Evolutionary conservation across 305 asterid species (phyloP).

Genomic region (Lippia alba): DNA sequence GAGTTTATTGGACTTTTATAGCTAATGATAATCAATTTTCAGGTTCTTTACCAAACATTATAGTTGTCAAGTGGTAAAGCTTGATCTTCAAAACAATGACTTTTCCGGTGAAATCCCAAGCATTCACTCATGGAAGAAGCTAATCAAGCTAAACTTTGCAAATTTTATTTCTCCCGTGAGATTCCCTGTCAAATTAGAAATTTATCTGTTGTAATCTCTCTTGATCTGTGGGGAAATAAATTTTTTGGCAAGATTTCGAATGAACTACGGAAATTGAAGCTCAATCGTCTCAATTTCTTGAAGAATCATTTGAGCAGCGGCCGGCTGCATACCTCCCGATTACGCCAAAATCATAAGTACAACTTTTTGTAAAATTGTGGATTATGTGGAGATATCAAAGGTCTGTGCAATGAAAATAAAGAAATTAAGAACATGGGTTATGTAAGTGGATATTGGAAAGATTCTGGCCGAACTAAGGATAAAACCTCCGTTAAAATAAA

Average conservation of each 20-base stretch:
- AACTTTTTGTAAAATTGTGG: conserved; percentile 53
- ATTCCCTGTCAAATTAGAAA: conserved; percentile 74
- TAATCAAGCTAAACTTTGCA: conserved; percentile 76
- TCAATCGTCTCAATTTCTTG: conserved; percentile 75
- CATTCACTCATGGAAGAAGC: conserved; percentile 69
- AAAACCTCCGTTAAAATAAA: no score
- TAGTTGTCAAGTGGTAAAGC: conserved; percentile 68
- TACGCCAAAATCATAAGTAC: conserved; percentile 61
- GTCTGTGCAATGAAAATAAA: no score
- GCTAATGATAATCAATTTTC: conserved; percentile 61
- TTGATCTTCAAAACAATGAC: conserved; percentile 75
- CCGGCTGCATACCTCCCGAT: conserved; percentile 67
- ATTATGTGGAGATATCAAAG: no score
- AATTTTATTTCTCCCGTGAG: conserved; percentile 61
- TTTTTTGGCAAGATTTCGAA: conserved; percentile 65
- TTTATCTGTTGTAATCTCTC: conserved; percentile 68
- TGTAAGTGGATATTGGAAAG: no score
- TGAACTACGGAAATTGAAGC: conserved; percentile 72
- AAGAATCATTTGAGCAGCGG: conserved; percentile 52
- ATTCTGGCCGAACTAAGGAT: no score
- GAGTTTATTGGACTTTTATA: conserved; percentile 62
- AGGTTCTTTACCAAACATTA: conserved; percentile 66
- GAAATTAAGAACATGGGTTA: conserved; percentile 51
- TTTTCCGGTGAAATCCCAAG: conserved; percentile 66
- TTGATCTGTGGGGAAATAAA: conserved; percentile 72